Evolutionary conservation across 768 basidiomycete species (phyloP).

Genomic region (Candolleomyces eurysporus): DNA sequence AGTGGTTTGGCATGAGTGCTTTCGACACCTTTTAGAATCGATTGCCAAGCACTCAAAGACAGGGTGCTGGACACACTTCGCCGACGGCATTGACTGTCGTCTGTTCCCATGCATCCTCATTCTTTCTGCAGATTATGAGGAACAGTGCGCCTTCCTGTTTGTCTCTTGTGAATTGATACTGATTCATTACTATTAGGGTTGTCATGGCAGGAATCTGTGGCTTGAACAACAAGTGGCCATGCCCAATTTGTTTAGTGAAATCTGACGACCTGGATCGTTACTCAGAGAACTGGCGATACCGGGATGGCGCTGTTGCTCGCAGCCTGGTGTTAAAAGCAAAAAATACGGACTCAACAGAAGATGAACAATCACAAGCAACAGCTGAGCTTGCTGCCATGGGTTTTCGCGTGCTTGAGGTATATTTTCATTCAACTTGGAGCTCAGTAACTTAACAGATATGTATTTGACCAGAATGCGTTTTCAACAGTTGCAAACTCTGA

Average conservation of each 20-base stretch:
- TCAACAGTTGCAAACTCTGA: constrained; percentile 34
- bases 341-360: not conserved
- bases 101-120: constrained; percentile 38
- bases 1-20: constrained; percentile 35
- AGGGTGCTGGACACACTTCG: constrained; percentile 10
- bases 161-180: not conserved
- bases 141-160: constrained; percentile 34
- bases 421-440: too few species aligned
- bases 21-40: constrained; percentile 24
- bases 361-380: not conserved
- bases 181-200: constrained; percentile 15
- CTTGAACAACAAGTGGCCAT: constrained; percentile 23
- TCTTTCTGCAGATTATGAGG: constrained; percentile 42
- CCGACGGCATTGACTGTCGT: constrained; percentile 15
- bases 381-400: constrained; percentile 3
- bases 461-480: constrained; percentile 35
- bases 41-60: constrained; percentile 12
- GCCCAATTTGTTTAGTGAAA: constrained; percentile 33
- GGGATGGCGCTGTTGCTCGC: constrained; percentile 1
- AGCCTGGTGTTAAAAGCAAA: not conserved
- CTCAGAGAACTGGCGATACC: constrained; percentile 6
- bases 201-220: constrained; percentile 37
- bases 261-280: constrained; percentile 20
- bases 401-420: constrained; percentile 21
- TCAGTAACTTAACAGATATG: too few species aligned